Percentiles rank a stretch among this genome's conserved stretches.
Conservation (phyloP, 2,329 filamentous ascomycete genomes). For the Calonectria honghensis region DNA sequence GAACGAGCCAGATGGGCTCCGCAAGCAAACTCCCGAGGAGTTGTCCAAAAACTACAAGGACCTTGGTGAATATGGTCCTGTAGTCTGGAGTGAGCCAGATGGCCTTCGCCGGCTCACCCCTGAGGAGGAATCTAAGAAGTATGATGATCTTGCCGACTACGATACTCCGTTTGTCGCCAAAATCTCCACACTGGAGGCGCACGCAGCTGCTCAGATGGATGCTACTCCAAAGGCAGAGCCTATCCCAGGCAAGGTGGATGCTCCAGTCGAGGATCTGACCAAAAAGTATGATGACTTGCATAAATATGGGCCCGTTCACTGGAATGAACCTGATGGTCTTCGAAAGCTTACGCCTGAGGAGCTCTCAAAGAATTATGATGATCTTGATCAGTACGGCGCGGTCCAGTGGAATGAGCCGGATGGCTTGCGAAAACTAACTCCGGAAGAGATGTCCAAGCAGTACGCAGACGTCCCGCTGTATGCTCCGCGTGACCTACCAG, state of each 20-base stretch:
- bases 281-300: conserved; percentile 65
- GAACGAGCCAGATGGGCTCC: conserved; percentile 58
- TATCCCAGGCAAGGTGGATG: conserved; percentile 60
- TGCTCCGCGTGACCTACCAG: conserved; percentile 52
- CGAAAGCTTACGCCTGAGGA: conserved; percentile 58
- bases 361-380: conserved; percentile 62
- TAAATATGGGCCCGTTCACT: conserved; percentile 61
- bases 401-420: conserved; percentile 62
- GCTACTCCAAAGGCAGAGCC: conserved; percentile 60
- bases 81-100: conserved; percentile 57
- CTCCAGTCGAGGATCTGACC: conserved; percentile 52
- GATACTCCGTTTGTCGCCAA: conserved; percentile 59
- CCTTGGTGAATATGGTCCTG: conserved; percentile 62
- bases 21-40: conserved; percentile 57
- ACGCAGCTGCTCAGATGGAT: conserved; percentile 56
- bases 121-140: conserved; percentile 56
- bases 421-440: conserved; percentile 54
- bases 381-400: conserved; percentile 61
- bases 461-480: conserved; percentile 63
- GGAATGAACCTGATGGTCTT: conserved; percentile 65
- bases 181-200: conserved; percentile 54
- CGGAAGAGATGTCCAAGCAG: conserved; percentile 63
- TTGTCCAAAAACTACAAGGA: conserved; percentile 64
- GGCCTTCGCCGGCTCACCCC: conserved; percentile 55
- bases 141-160: conserved; percentile 62